Evolutionary conservation across 2,329 filamentous ascomycete genomes (phyloP), one percentile per base, ranked within the genome.

Genomic region (Fusarium cicatricum): DNA sequence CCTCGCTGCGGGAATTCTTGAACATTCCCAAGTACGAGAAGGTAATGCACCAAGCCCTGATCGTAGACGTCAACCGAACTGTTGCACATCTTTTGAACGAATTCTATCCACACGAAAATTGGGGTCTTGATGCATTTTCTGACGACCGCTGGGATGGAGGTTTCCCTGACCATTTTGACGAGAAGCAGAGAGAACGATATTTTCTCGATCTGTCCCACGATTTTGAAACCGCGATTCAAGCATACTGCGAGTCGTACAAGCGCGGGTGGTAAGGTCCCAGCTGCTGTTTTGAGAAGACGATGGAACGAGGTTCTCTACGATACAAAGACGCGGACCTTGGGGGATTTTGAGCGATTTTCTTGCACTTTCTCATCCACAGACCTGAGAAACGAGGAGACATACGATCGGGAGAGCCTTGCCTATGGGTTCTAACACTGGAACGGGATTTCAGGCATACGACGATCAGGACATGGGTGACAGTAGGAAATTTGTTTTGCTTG

Each of bases 61-160:
- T 62, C 7, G 17, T 61, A 1, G 72, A 74, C 36, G 17, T 67
- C 4, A 53, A 64, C 11, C 58, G 65, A 8, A 41, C 52, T 1
- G 33, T 52, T 0, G 19, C 39, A 5, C 50, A 55, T 2, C 29
- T 62, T 7, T 23, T 64, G 11, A 23, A 31, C 3, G 17, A 52
- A 4, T 21, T 21, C 15, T 62, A 58, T 19, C 23, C 51, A 1
- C 16, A n/a, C 3, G 15, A 6, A 6, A n/a, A 40, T 3, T 37
- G 40, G 2, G 37, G 19, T 1, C 14, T 55, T 3, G 12, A 36
- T 8, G 36, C 49, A 3, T 63, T n/a, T n/a, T 50, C 28, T 36
- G n/a, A 6, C 3, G 2, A 10, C 11, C 43, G 52, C 5, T 3
- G 11, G 5, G 52, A 53, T 21, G 29, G 41, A 11, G 57, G 38